These are phyloP conservation scores for Glycine latifolia DNA, from an alignment of 306 rosid species.

Conservation along the genomic window DNA sequence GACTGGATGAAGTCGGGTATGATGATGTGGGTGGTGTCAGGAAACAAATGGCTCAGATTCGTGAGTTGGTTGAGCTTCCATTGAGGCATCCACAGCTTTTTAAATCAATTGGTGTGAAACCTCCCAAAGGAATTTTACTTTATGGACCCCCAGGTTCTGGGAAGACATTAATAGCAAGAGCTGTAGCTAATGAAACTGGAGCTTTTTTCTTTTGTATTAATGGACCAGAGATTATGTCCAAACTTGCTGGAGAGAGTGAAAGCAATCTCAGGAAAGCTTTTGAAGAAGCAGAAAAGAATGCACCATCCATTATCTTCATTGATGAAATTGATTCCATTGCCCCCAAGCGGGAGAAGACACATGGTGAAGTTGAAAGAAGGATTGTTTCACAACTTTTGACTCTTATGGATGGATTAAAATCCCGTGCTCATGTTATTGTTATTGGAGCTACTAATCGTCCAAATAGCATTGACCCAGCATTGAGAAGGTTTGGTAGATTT, in stretches of 20 bases:
- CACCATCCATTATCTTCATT: slow-evolving; percentile 74
- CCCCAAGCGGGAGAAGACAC: slow-evolving; percentile 73
- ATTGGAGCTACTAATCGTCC: slow-evolving; percentile 81
- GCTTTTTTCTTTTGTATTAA: slow-evolving; percentile 75
- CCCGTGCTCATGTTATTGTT: slow-evolving; percentile 72
- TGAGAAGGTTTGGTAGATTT: slow-evolving; percentile 78
- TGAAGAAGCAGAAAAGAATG: slow-evolving; percentile 80
- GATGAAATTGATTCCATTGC: slow-evolving; percentile 79
- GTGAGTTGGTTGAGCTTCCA: slow-evolving; percentile 74
- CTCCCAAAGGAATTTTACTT: slow-evolving; percentile 75
- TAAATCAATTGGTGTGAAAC: slow-evolving; percentile 75
- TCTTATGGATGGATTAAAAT: slow-evolving; percentile 73
- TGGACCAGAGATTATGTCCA: slow-evolving; percentile 77
- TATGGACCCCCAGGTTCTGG: slow-evolving; percentile 80
- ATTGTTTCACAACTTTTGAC: slow-evolving; percentile 76
- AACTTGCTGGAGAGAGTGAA: slow-evolving; percentile 78
- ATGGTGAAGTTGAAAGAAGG: slow-evolving; percentile 77
- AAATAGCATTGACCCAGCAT: slow-evolving; percentile 70
- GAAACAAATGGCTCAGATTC: slow-evolving; percentile 80
- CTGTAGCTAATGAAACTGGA: slow-evolving; percentile 77
- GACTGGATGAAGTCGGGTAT: slow-evolving; percentile 71
- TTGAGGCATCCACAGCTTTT: slow-evolving; percentile 76
- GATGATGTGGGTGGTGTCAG: slow-evolving; percentile 80
- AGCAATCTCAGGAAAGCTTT: slow-evolving; percentile 74
- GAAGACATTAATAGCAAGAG: slow-evolving; percentile 69